These are phyloP conservation scores for Ilex asprella DNA, from an alignment of 257 asterid species.

Conservation along the genomic window DNA sequence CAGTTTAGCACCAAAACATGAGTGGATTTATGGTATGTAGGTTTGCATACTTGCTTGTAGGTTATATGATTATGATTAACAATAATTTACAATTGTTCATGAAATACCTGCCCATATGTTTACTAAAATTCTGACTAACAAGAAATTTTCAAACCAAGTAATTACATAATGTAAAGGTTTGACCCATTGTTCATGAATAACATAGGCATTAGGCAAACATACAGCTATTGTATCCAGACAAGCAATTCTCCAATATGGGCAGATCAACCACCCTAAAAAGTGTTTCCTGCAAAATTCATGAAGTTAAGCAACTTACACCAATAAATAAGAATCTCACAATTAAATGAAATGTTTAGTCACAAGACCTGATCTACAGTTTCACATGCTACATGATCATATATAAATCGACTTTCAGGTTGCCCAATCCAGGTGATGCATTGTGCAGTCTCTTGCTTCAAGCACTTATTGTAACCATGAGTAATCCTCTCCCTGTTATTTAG, in stretches of 20 bases:
- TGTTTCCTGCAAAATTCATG: conserved; percentile 59
- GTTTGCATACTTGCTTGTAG: no score
- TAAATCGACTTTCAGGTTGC: conserved; percentile 85
- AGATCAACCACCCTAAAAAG: conserved; percentile 86
- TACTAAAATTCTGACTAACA: not conserved
- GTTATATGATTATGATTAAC: no score
- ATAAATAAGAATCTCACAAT: not conserved
- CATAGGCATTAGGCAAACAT: conserved; percentile 99
- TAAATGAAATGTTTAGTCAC: conserved; percentile 6
- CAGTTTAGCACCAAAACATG: not conserved
- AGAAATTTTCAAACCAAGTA: not conserved
- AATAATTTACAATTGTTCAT: no score
- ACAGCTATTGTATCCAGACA: conserved; percentile 96
- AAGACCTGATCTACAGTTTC: conserved; percentile 83
- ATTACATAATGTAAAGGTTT: not conserved
- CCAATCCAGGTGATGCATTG: conserved; percentile 90
- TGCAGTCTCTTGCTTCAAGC: conserved; percentile 89
- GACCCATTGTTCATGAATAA: conserved; percentile 9
- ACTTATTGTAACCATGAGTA: conserved; percentile 52
- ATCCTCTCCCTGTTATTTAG: conserved; percentile 70
- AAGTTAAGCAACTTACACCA: no score
- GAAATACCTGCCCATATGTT: no score
- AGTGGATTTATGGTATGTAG: no score
- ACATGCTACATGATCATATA: conserved; percentile 93
- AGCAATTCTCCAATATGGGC: conserved; percentile 97